Conservation (phyloP, 1,284 basidiomycete genomes). For the Ustilago loliicola region DNA sequence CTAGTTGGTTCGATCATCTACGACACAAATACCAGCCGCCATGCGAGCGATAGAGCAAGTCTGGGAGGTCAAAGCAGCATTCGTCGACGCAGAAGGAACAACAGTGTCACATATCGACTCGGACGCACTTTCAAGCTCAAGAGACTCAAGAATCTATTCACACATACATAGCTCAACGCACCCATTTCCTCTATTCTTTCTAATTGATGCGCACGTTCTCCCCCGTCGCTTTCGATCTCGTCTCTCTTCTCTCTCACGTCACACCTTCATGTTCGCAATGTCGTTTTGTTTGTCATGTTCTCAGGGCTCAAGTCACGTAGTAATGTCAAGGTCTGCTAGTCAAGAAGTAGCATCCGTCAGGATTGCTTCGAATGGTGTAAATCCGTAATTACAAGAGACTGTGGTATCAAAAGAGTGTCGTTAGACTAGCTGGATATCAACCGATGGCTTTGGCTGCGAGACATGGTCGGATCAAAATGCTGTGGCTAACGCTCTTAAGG, state of each 20-base stretch:
- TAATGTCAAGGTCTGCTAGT: slow-evolving; percentile 8
- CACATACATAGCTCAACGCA: slow-evolving; percentile 4
- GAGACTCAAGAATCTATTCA: slow-evolving; percentile 35
- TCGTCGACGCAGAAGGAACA: slow-evolving; percentile 24
- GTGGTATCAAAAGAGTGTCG: slow-evolving; percentile 28
- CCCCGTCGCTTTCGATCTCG: neutral
- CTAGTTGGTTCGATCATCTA: slow-evolving; percentile 50
- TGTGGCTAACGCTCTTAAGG: slow-evolving; percentile 35
- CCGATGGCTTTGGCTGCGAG: neutral
- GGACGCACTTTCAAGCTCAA: slow-evolving; percentile 15
- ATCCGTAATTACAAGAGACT: slow-evolving; percentile 32
- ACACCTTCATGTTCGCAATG: neutral
- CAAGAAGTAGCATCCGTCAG: neutral
- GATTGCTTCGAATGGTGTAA: neutral
- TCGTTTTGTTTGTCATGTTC: neutral
- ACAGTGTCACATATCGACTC: slow-evolving; percentile 21
- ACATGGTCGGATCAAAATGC: neutral
- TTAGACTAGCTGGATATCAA: neutral
- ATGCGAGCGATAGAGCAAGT: slow-evolving; percentile 30
- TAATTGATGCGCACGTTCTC: neutral
- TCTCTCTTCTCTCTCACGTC: neutral
- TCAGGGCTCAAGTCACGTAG: neutral
- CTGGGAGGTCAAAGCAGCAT: slow-evolving; percentile 34
- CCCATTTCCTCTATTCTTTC: neutral
- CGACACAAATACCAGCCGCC: slow-evolving; percentile 24